A percentile compares a stretch with the other conserved stretches of the same genome.
phyloP scores from a whole-genome alignment of 768 basidiomycete genomes.

The Megacollybia marginata region DNA sequence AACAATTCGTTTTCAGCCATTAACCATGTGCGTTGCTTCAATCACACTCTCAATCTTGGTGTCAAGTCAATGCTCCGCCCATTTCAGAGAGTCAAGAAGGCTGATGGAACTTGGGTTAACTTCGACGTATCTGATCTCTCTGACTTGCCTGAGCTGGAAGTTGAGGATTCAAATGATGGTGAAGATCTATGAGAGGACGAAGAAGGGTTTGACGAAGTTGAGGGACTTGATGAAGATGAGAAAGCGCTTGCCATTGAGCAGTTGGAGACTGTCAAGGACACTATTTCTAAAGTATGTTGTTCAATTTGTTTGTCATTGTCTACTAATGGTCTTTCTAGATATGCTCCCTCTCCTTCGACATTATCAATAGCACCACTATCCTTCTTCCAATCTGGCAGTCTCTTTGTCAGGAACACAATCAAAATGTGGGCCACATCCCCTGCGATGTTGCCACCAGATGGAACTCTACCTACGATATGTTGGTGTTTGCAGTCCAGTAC shows the following conservation, averaged over 20 bases:
- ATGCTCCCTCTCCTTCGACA: slow-evolving; percentile 10
- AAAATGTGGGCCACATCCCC: slow-evolving; percentile 6
- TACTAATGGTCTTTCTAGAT: too few species aligned
- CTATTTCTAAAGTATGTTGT: background rate
- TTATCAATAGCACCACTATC: slow-evolving; percentile 14
- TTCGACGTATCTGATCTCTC: background rate
- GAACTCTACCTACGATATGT: slow-evolving; percentile 22
- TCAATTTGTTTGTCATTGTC: too few species aligned
- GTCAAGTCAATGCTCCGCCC: background rate
- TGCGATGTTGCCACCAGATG: slow-evolving; percentile 17
- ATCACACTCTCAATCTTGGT: background rate
- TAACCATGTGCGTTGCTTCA: slow-evolving; percentile 1
- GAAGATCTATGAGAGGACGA: background rate
- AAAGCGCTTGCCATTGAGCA: background rate
- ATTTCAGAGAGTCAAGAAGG: background rate
- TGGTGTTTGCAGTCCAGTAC: slow-evolving; percentile 15
- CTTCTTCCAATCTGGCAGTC: slow-evolving; percentile 14
- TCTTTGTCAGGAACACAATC: background rate
- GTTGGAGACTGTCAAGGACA: background rate
- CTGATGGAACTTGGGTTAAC: background rate
- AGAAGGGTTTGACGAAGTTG: background rate
- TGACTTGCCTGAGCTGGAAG: background rate
- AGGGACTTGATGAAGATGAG: background rate
- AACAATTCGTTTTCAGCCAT: slow-evolving; percentile 5
- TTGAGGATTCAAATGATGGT: background rate